Evolutionary conservation across 2,329 filamentous ascomycete species (phyloP), one percentile per base, ranked within the genome.

Genomic region (Pseudohalonectria lignicola): DNA sequence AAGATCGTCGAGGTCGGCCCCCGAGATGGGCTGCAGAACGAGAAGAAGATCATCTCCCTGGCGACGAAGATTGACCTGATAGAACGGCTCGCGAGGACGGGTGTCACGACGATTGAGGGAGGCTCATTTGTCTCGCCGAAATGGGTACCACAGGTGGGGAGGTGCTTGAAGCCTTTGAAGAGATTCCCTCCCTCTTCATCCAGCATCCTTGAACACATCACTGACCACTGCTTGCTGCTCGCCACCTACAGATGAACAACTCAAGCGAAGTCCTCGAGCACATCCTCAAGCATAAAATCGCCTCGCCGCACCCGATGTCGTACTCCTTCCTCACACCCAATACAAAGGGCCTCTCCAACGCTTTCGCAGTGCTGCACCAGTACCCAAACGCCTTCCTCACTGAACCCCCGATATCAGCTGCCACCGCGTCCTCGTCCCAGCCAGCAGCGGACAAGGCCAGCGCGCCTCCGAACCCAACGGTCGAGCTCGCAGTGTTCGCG

Each of bases 311-410:
- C 2, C 70, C 74, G 1, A 69, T 88, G 37, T 79, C 76, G 20
- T 92, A 87, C 55, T 83, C 84, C 42, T 92, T 86, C 64, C 75
- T 93, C 4, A 77, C 83, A 1, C 86, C 86, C 25, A 93, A 93
- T 50, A 63, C 63, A 44, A 82, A 80, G 55, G 86, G 85, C 25
- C 60, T 90, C 13, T 67, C 77, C 34, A 76, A 76, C 49, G 82
- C 81, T 37, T 57, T 63, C 20, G 51, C 60, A 5, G 59, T 79
- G 51, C 62, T 80, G 56, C 56, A 65, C 51, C 45, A 65, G 51
- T 52, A 81, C 64, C 59, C 62, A 45, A 55, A 61, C 49, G 45
- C 66, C 51, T 67, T 64, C 54, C 54, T 66, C 39, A 71, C 69
- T 32, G 72, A 76, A 44, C 56, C 65, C n/a, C 66, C 63, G 32